Evolutionary conservation across 495 filamentous ascomycete genomes (phyloP), one percentile per base, ranked within the genome.

Genomic region (Clavariopsis aquatica): DNA sequence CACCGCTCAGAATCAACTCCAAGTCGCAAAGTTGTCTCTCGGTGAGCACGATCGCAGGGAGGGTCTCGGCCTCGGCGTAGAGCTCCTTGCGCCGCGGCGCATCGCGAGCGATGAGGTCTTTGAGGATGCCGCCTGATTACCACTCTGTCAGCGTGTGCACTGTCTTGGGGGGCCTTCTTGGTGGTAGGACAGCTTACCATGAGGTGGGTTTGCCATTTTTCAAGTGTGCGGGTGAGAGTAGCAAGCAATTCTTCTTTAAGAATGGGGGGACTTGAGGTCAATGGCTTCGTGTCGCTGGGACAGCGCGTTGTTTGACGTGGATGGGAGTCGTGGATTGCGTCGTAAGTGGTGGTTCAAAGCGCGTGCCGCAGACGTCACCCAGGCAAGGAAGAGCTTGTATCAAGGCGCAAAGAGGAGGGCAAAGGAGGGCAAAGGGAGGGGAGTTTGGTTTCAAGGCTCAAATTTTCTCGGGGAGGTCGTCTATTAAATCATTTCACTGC

Each of bases 11-110:
- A 66, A 98, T 89, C 81, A 98, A 75, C 76, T 98, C 94, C 68
- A 98, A 84, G 81, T 98, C 94, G 78, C 94, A 98, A 22, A 98
- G 85, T 78, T 98, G 94, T 64, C 94, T 85, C 83, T 98, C 94
- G 36, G 84, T 86, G 69, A 98, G 83, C 49, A 89, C 78, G 69
- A 98, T 84, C 17, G 94, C 91, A 31, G 91, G 90, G 46, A 98
- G 84, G 10, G 75, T 87, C 79, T 96, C 93, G 10, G 93, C 92
- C 78, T 98, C 94, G 26, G 81, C 84, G 9, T 80, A 81, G 55
- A 98, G 87, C 77, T 95, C 77, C 34, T 81, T 78, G 49, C 93
- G 87, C 68, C 88, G 85, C 55, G 87, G 86, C 56, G 84, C 81
- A 84, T 98, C 94, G 78, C 94, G 86, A 36, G 93, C 93, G 61